phyloP scores from a whole-genome alignment of 2,329 filamentous ascomycete species.

The Claviceps pazoutovae region DNA sequence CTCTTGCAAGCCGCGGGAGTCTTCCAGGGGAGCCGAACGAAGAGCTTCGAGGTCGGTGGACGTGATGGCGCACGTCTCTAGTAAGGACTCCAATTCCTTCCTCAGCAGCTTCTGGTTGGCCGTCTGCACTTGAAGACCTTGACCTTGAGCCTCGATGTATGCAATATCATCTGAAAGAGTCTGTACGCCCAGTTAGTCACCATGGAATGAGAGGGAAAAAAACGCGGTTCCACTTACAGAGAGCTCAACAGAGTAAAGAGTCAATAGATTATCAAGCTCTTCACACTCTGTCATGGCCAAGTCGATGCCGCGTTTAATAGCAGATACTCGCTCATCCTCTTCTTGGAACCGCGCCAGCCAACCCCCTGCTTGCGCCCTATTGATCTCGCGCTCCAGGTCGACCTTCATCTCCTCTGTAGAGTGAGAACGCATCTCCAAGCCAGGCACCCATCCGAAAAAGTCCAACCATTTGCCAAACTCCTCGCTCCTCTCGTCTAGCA shows the following conservation, averaged over 20 bases:
- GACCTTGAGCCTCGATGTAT: constrained; percentile 93
- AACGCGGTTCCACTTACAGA: constrained; percentile 45
- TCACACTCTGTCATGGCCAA: constrained; percentile 89
- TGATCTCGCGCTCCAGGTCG: constrained; percentile 76
- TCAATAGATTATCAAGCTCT: constrained; percentile 85
- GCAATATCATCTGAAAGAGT: constrained; percentile 91
- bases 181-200: constrained; percentile 27
- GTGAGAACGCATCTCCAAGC: constrained; percentile 57
- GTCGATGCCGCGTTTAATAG: constrained; percentile 76
- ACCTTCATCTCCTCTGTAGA: constrained; percentile 68
- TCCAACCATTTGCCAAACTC: constrained; percentile 75
- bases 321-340: constrained; percentile 79
- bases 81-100: constrained; percentile 74
- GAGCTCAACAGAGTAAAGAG: constrained; percentile 86
- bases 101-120: constrained; percentile 92
- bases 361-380: constrained; percentile 79
- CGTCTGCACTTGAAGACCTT: constrained; percentile 92
- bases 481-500: constrained; percentile 63
- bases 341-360: constrained; percentile 77
- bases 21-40: constrained; percentile 58
- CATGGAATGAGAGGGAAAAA: background rate
- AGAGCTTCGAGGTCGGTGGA: constrained; percentile 59
- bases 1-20: constrained; percentile 53
- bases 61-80: constrained; percentile 84
- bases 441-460: constrained; percentile 77